phyloP scores from a whole-genome alignment of 305 asterid genomes.

The Euphrasia arctica region DNA sequence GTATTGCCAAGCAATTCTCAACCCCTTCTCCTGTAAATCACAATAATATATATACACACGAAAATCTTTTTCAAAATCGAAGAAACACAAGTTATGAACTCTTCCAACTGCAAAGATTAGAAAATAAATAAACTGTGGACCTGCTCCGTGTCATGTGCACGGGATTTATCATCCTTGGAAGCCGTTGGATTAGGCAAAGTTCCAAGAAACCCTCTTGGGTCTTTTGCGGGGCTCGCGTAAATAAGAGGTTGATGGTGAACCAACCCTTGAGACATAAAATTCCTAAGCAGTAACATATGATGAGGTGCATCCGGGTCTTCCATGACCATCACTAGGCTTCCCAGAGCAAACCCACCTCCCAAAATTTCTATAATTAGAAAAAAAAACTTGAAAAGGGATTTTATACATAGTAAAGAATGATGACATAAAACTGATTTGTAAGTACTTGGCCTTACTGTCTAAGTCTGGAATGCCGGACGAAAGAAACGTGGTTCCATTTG shows the following conservation, averaged over 20 bases:
- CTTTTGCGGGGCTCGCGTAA: conserved; percentile 84
- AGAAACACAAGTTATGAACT: conserved; percentile 3
- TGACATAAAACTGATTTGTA: conserved; percentile 9
- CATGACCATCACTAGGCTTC: conserved; percentile 84
- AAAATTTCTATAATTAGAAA: conserved; percentile 54
- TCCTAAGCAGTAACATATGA: conserved; percentile 91
- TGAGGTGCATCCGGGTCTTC: conserved; percentile 95
- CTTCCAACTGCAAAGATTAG: conserved; percentile 14
- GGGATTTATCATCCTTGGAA: conserved; percentile 69
- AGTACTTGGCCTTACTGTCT: conserved; percentile 53
- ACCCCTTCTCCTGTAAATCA: conserved; percentile 61
- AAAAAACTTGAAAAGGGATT: conserved; percentile 14
- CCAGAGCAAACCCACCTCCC: conserved; percentile 90
- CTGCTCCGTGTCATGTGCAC: conserved; percentile 57
- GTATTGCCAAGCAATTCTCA: conserved; percentile 98
- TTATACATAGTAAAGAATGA: conserved; percentile 3
- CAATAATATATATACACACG: neutral
- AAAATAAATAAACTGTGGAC: conserved; percentile 29
- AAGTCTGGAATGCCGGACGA: conserved; percentile 89
- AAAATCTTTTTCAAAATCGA: conserved; percentile 15
- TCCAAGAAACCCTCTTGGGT: conserved; percentile 87
- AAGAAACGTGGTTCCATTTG: conserved; percentile 72
- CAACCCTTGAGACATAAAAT: conserved; percentile 95
- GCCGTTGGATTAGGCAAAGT: conserved; percentile 73
- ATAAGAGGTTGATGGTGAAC: conserved; percentile 79